phyloP scores from a whole-genome alignment of 768 basidiomycete genomes.

The Lactifluus echinatus region DNA sequence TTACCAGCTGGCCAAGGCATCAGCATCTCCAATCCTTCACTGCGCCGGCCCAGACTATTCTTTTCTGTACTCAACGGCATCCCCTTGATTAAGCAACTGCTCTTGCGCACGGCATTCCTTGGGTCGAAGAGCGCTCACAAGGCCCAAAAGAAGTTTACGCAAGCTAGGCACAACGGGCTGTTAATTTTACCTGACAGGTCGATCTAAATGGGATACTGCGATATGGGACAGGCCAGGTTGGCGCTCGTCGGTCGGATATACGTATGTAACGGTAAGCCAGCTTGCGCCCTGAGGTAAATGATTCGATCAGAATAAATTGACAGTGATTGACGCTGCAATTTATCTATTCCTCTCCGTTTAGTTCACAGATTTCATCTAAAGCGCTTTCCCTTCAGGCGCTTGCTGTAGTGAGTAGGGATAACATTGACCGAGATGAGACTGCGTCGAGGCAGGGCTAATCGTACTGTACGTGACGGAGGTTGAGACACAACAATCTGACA shows the following conservation, averaged over 20 bases:
- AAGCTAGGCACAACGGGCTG: not conserved
- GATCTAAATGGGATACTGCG: not conserved
- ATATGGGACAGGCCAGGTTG: not conserved
- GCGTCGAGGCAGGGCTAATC: too few relatives aligned
- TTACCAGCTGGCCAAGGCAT: not conserved
- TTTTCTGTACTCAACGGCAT: not conserved
- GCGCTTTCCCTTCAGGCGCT: not conserved
- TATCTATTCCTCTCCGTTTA: not conserved
- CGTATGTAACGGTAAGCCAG: not conserved
- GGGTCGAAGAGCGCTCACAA: not conserved
- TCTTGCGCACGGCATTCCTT: not conserved
- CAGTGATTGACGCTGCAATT: not conserved
- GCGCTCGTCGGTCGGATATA: too few relatives aligned
- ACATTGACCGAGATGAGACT: not conserved
- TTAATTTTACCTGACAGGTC: not conserved
- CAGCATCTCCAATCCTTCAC: not conserved
- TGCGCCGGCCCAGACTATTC: too few relatives aligned
- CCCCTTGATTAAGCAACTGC: not conserved
- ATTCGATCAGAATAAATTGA: conserved; percentile 4
- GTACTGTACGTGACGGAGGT: too few relatives aligned
- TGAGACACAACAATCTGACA: too few relatives aligned
- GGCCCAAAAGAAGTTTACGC: not conserved
- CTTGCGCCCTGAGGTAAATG: not conserved
- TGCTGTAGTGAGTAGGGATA: not conserved
- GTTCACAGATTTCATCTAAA: not conserved